These are phyloP conservation scores for Glycine latifolia DNA, from an alignment of 306 rosid species.

Conservation along the genomic window DNA sequence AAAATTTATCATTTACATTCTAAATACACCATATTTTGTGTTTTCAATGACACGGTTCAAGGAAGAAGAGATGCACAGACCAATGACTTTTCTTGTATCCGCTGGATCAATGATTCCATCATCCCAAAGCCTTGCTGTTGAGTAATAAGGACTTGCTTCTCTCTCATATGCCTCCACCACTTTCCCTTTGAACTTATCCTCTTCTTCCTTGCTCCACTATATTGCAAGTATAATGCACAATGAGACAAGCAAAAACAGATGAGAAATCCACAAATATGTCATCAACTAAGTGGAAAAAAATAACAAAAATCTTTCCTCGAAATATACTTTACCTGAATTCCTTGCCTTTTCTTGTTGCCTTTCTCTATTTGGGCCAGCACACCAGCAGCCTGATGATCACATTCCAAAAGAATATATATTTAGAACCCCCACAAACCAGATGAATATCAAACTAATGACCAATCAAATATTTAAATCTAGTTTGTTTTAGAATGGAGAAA, in stretches of 20 bases:
- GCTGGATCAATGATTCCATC: constrained; percentile 98
- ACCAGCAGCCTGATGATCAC: constrained; percentile 81
- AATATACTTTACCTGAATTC: constrained; percentile 70
- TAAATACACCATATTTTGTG: constrained; percentile 90
- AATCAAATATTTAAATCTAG: constrained; percentile 5
- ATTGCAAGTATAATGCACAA: constrained; percentile 20
- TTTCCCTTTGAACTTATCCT: constrained; percentile 77
- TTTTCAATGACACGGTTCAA: constrained; percentile 67
- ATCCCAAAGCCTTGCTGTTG: constrained; percentile 96
- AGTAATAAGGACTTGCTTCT: constrained; percentile 91
- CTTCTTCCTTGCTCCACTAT: constrained; percentile 93
- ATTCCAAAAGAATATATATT: constrained; percentile 33
- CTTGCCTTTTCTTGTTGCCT: constrained; percentile 88
- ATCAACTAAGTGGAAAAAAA: background rate
- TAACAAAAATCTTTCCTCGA: background rate
- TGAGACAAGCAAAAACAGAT: constrained; percentile 13
- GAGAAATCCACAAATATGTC: constrained; percentile 31
- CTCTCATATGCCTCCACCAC: constrained; percentile 83
- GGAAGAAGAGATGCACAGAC: constrained; percentile 82
- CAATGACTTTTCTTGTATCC: constrained; percentile 83
- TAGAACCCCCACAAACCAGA: constrained; percentile 19
- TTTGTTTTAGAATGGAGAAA: constrained; percentile 11
- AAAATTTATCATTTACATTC: constrained; percentile 63
- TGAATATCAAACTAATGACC: constrained; percentile 31
- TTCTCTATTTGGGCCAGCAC: constrained; percentile 91